These are phyloP conservation scores for Ceratocystis ficicola DNA, from an alignment of 2,329 filamentous ascomycete species.

Conservation along the genomic window DNA sequence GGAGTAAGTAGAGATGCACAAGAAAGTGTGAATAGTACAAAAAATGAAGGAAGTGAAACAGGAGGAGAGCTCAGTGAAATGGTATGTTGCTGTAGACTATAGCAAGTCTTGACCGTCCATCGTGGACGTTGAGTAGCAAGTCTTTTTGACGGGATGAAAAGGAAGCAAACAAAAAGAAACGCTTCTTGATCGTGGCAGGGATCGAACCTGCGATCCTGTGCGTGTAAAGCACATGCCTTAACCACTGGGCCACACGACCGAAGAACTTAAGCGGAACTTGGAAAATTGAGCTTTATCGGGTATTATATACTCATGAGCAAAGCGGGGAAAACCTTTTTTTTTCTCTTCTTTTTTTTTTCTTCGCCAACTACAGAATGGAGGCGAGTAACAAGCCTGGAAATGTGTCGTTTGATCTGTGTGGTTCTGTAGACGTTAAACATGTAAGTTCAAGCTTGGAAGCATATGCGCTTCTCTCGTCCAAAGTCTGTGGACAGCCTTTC, in stretches of 20 bases:
- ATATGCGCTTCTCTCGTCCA: too few relatives aligned
- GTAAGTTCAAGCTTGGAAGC: too few relatives aligned
- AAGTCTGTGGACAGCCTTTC: not conserved
- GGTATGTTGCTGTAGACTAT: too few relatives aligned
- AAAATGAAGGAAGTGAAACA: too few relatives aligned
- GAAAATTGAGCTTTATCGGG: not conserved
- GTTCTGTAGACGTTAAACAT: too few relatives aligned
- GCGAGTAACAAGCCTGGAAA: too few relatives aligned
- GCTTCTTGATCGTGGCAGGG: constrained; percentile 32
- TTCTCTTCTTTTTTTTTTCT: too few relatives aligned
- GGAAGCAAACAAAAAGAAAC: constrained; percentile 14
- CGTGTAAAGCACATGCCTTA: constrained; percentile 34
- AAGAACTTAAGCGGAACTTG: not conserved
- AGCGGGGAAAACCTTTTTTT: too few relatives aligned
- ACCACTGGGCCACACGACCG: constrained; percentile 33
- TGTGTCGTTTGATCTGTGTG: too few relatives aligned
- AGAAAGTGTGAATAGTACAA: not conserved
- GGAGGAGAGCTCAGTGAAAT: too few relatives aligned
- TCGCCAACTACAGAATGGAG: too few relatives aligned
- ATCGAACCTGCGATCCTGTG: constrained; percentile 37
- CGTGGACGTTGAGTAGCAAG: not conserved
- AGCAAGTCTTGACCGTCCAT: too few relatives aligned
- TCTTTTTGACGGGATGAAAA: not conserved
- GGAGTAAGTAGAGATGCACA: not conserved
- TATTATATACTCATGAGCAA: not conserved